Conservation (phyloP, 371 early-diverging fungal species). For the Circinella umbellata region DNA sequence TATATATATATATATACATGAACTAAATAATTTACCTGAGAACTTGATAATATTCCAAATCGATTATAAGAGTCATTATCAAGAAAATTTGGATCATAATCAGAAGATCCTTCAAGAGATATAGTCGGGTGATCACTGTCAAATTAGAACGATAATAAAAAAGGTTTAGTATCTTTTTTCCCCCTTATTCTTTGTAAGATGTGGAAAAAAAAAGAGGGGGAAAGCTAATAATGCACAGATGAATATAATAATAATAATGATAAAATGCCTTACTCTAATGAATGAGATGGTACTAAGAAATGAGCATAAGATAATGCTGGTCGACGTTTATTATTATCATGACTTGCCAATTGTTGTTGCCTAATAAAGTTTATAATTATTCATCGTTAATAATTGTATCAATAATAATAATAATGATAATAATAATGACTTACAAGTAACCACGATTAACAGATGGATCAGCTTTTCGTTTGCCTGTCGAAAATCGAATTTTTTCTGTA, state of each 20-base stretch:
- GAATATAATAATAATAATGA: too few relatives aligned
- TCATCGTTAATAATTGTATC: not conserved
- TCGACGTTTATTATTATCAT: conserved; percentile 40
- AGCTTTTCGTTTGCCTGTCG: conserved; percentile 33
- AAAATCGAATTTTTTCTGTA: conserved; percentile 50
- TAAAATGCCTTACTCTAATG: conserved; percentile 35
- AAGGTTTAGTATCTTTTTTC: not conserved
- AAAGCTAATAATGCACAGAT: too few relatives aligned
- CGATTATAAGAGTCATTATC: conserved; percentile 60
- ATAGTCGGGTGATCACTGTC: conserved; percentile 1
- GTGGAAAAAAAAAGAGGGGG: too few relatives aligned
- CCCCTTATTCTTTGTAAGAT: too few relatives aligned
- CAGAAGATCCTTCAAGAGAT: conserved; percentile 5
- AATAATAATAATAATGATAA: not conserved
- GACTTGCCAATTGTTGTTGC: conserved; percentile 47
- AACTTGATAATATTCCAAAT: conserved; percentile 34
- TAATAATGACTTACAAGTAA: conserved; percentile 40
- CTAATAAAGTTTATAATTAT: conserved; percentile 18
- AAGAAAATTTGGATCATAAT: conserved; percentile 64
- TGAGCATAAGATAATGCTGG: conserved; percentile 52
- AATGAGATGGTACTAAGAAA: conserved; percentile 40
- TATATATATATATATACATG: too few relatives aligned
- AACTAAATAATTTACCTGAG: conserved; percentile 26
- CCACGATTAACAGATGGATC: conserved; percentile 35
- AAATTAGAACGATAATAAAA: not conserved